Conservation (phyloP, 371 early-diverging fungal genomes). For the Mucor irregularis region DNA sequence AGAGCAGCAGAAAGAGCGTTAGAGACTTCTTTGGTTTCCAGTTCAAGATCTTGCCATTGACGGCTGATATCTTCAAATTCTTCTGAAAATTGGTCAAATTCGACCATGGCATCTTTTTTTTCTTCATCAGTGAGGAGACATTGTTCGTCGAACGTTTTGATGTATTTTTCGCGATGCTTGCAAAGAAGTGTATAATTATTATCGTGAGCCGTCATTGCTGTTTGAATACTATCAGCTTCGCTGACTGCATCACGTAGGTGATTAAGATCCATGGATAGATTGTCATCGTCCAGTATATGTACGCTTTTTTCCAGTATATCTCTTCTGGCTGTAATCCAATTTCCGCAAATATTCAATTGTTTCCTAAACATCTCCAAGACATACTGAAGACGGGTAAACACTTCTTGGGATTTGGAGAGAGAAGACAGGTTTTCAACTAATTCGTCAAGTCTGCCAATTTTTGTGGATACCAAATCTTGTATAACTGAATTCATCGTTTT, state of each 20-base stretch:
- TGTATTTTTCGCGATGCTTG: conserved; percentile 26
- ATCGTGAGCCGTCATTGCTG: conserved; percentile 26
- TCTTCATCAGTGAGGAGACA: conserved; percentile 15
- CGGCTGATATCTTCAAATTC: conserved; percentile 15
- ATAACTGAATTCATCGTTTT: conserved; percentile 39
- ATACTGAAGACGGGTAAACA: conserved; percentile 37
- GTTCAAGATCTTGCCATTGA: conserved; percentile 29
- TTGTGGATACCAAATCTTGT: conserved; percentile 34
- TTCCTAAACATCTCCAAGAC: conserved; percentile 29
- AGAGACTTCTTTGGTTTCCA: conserved; percentile 21
- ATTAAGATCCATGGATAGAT: conserved; percentile 22
- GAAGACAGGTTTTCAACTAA: conserved; percentile 27
- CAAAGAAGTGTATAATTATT: conserved; percentile 27
- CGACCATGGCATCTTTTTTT: conserved; percentile 17
- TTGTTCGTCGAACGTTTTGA: conserved; percentile 25
- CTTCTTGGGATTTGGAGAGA: conserved; percentile 34
- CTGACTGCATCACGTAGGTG: conserved; percentile 38
- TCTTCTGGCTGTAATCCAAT: conserved; percentile 34
- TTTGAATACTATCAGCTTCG: conserved; percentile 33
- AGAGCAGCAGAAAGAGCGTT: conserved; percentile 22
- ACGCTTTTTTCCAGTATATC: conserved; percentile 22
- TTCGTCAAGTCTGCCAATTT: conserved; percentile 24
- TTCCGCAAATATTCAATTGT: conserved; percentile 27
- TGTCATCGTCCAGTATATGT: conserved; percentile 19
- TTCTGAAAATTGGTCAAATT: conserved; percentile 18